Evolutionary conservation across 768 basidiomycete species (phyloP), one percentile per base, ranked within the genome.

Genomic region (Tulasnella sp.): DNA sequence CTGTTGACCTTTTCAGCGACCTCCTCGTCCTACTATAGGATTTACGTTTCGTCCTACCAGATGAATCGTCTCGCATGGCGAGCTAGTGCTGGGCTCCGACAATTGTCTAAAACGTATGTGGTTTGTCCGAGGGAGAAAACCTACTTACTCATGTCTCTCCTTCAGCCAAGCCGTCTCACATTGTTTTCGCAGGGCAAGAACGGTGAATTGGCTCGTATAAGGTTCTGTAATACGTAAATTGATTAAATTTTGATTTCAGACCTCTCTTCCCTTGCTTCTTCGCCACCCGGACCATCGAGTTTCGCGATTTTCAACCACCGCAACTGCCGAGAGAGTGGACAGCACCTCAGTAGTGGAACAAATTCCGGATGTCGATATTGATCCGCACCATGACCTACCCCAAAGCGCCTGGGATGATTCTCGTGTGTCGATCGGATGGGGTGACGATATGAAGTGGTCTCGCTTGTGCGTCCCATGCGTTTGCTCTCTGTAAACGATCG

Each of bases 351-450:
- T 46, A 40, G 77, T 54, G 22, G 76, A 76, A 46, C 46, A 50
- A 22, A 58, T 6, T 50, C 50, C 9, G 58, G 58, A 40, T 24
- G 12, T 48, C 18, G 28, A 40, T 34, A 80, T 80, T 16, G 79
- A 80, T 73, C 79, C 79, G 8, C 79, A 80, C 54, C 72, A 80
- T 40, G 79, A 80, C 46, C 64, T 80, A 11, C 79, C 79, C n/a
- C 72, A 74, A 46, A 42, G 72, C 24, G 79, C 37, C 22, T 80
- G 74, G 72, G 91, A 92, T 81, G 91, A 90, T 28, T 86, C 85
- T 14, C 90, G 92, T 82, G 90, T 95, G 3, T 88, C 91, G 11
- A 86, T 96, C 48, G 90, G 92, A 7, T 96, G 95, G 94, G 89
- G 93, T 81, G 89, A 91, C 14, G 79, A 72, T 40, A 88, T 89